Conservation (phyloP, 2,329 filamentous ascomycete species). For the Colletotrichum endophyticum region DNA sequence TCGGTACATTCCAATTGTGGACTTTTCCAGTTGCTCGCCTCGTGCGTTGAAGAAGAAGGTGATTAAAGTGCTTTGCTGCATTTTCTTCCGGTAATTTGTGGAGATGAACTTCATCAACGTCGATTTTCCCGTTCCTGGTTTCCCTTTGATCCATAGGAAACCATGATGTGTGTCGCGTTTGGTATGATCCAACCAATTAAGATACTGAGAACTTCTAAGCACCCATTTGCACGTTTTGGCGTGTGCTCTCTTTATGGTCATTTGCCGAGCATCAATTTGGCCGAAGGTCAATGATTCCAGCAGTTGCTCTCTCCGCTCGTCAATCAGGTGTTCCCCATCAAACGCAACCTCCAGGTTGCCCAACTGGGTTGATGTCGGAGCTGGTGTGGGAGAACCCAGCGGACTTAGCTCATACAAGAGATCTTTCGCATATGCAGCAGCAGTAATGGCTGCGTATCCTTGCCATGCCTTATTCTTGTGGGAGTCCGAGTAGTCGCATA, state of each 20-base stretch:
- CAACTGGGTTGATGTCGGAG: neutral
- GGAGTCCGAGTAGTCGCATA: slow-evolving; percentile 40
- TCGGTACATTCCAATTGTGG: neutral
- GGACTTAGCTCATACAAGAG: slow-evolving; percentile 2
- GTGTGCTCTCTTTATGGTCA: neutral
- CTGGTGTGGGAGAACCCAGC: neutral
- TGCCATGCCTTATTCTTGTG: slow-evolving; percentile 37
- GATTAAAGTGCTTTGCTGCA: neutral
- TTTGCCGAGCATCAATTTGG: neutral
- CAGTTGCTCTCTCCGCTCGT: neutral
- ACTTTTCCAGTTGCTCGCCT: neutral
- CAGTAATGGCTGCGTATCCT: slow-evolving; percentile 31
- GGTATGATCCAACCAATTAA: neutral
- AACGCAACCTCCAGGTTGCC: no score
- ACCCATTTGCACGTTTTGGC: neutral
- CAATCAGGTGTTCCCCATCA: neutral
- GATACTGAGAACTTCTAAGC: neutral
- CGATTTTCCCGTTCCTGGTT: neutral
- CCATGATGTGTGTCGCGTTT: neutral
- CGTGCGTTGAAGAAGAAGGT: neutral
- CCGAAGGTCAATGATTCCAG: neutral
- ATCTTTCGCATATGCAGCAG: slow-evolving; percentile 33
- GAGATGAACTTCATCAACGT: neutral
- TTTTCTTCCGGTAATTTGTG: neutral
- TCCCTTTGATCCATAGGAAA: neutral